These are phyloP conservation scores for Hansenula sp. DNA, from an alignment of 1,139 yeast genomes.

Conservation along the genomic window DNA sequence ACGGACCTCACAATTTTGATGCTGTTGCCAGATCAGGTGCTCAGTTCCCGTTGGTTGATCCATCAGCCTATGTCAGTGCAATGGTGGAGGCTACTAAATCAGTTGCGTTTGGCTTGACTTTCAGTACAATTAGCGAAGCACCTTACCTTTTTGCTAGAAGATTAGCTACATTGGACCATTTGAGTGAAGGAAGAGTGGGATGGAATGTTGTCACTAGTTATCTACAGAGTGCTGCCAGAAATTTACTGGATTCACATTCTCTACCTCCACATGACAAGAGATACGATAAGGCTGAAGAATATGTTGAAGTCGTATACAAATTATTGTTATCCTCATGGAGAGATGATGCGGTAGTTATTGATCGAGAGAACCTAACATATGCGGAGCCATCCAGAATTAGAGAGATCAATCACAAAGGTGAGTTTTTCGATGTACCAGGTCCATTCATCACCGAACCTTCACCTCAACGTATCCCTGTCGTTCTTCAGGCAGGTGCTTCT, in stretches of 20 bases:
- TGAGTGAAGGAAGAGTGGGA: conserved; percentile 37
- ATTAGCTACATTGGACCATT: conserved; percentile 35
- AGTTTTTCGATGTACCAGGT: conserved; percentile 35
- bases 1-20: conserved; percentile 29
- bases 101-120: conserved; percentile 35
- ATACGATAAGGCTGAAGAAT: conserved; percentile 35
- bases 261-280: conserved; percentile 36
- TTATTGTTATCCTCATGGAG: conserved; percentile 36
- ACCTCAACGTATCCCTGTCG: conserved; percentile 36
- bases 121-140: conserved; percentile 36
- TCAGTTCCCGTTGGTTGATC: conserved; percentile 34
- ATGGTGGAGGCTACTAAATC: conserved; percentile 37
- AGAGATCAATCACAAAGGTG: conserved; percentile 32
- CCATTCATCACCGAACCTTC: conserved; percentile 34
- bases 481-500: conserved; percentile 39
- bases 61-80: conserved; percentile 31
- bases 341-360: conserved; percentile 34
- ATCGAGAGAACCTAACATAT: conserved; percentile 25
- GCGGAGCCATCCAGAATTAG: conserved; percentile 31
- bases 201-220: conserved; percentile 41
- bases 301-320: conserved; percentile 32
- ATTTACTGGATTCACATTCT: conserved; percentile 28
- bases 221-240: conserved; percentile 30
- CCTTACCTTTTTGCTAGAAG: conserved; percentile 38
- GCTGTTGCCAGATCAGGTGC: conserved; percentile 32